These are phyloP conservation scores for Spathaspora jeffriesii DNA, from an alignment of 1,139 yeast genomes.

Conservation along the genomic window DNA sequence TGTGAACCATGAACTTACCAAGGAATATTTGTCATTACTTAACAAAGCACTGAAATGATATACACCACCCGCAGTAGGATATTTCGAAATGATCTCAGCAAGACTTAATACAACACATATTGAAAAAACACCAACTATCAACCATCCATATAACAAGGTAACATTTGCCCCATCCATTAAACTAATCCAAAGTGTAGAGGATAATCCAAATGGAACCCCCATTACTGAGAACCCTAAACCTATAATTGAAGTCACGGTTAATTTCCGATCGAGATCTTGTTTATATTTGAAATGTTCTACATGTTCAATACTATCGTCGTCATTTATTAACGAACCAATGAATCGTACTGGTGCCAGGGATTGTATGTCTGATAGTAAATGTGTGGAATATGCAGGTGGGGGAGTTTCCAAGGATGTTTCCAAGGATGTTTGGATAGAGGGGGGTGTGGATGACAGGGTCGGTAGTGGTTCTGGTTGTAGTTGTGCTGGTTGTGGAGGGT, in stretches of 20 bases:
- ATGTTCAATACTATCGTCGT: constrained; percentile 44
- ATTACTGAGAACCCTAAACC: constrained; percentile 76
- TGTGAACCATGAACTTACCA: constrained; percentile 67
- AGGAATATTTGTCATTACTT: constrained; percentile 56
- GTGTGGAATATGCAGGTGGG: constrained; percentile 20
- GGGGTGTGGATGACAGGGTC: not conserved
- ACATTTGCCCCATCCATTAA: constrained; percentile 73
- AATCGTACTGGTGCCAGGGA: constrained; percentile 22
- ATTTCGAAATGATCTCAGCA: constrained; percentile 72
- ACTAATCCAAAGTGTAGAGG: constrained; percentile 69
- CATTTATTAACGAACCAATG: constrained; percentile 21
- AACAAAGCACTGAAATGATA: constrained; percentile 76
- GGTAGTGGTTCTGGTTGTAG: constrained; percentile 2
- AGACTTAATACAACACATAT: constrained; percentile 64
- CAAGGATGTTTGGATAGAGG: too few species aligned
- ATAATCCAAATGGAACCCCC: constrained; percentile 79
- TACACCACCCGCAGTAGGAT: constrained; percentile 74
- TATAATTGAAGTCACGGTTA: constrained; percentile 65
- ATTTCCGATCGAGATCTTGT: constrained; percentile 64
- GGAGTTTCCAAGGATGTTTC: constrained; percentile 12
- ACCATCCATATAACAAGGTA: constrained; percentile 72
- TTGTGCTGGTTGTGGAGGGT: constrained; percentile 1
- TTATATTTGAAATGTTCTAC: constrained; percentile 73
- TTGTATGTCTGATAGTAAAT: constrained; percentile 14
- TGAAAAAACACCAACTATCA: constrained; percentile 61